These are phyloP conservation scores for Akanthomyces uredinophilus DNA, from an alignment of 2,329 filamentous ascomycete species.

Conservation along the genomic window DNA sequence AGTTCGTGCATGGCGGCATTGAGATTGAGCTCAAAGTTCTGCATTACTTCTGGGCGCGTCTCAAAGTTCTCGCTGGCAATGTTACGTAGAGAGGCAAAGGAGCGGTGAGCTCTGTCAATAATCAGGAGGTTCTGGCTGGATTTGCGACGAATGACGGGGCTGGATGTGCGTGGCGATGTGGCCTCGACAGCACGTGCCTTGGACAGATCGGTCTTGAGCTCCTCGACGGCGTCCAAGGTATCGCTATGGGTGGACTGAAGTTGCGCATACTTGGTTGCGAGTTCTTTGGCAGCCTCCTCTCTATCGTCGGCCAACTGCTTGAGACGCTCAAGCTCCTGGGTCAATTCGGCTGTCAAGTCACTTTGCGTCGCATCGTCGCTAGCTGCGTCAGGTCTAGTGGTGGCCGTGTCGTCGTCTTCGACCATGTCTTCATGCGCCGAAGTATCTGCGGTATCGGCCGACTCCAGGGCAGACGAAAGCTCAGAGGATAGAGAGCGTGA, in stretches of 20 bases:
- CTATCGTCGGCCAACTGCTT: slow-evolving; percentile 69
- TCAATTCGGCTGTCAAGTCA: slow-evolving; percentile 34
- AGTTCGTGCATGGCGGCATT: slow-evolving; percentile 91
- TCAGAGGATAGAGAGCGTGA: slow-evolving; percentile 93
- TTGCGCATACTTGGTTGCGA: slow-evolving; percentile 75
- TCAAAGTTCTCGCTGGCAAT: slow-evolving; percentile 86
- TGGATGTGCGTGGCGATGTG: slow-evolving; percentile 58
- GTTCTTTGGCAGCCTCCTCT: slow-evolving; percentile 65
- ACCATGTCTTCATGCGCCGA: slow-evolving; percentile 49
- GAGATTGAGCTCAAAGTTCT: slow-evolving; percentile 87
- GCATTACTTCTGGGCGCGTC: slow-evolving; percentile 73
- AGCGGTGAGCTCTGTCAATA: slow-evolving; percentile 86
- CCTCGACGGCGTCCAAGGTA: slow-evolving; percentile 79
- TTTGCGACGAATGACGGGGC: slow-evolving; percentile 83
- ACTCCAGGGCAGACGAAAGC: slow-evolving; percentile 80
- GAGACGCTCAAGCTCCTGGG: slow-evolving; percentile 66
- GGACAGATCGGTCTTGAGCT: slow-evolving; percentile 80
- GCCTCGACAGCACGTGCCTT: slow-evolving; percentile 63
- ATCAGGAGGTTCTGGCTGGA: slow-evolving; percentile 84
- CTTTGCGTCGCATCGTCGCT: slow-evolving; percentile 35
- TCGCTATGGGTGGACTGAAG: slow-evolving; percentile 78
- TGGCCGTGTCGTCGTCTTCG: slow-evolving; percentile 37
- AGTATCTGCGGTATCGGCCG: slow-evolving; percentile 58
- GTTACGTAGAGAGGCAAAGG: slow-evolving; percentile 82
- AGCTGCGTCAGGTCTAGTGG: slow-evolving; percentile 38